Evolutionary conservation across 139 green algal genomes (phyloP).

Genomic region (Coelastrella sp.): DNA sequence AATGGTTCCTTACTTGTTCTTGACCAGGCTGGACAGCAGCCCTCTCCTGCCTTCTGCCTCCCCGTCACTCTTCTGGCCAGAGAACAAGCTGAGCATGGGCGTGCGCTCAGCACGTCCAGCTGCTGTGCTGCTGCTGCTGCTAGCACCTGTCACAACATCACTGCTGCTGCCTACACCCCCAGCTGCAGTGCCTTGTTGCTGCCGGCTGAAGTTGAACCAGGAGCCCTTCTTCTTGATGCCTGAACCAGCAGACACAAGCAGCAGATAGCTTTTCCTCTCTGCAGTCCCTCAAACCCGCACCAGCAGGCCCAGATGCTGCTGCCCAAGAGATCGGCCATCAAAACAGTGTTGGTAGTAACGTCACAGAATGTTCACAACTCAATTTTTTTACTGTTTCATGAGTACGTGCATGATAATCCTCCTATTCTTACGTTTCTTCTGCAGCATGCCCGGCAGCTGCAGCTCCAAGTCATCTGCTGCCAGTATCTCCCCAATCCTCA

Average conservation of each 20-base stretch:
- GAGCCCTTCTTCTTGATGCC: neutral
- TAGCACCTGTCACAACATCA: neutral
- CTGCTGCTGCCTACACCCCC: constrained; percentile 9
- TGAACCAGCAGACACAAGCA: neutral
- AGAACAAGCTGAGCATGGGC: constrained; percentile 15
- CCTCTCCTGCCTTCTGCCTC: neutral
- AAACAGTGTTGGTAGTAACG: neutral
- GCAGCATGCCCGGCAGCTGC: constrained; percentile 32
- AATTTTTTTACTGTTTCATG: too few species aligned
- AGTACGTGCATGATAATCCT: neutral
- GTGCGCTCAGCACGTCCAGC: neutral
- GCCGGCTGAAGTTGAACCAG: constrained; percentile 44
- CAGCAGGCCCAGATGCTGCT: neutral
- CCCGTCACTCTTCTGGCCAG: neutral
- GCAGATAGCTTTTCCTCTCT: neutral
- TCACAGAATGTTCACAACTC: neutral
- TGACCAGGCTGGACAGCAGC: constrained; percentile 37
- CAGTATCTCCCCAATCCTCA: constrained; percentile 57
- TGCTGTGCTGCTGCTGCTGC: constrained; percentile 6
- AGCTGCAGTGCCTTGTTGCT: constrained; percentile 3
- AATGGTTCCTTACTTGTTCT: constrained; percentile 32
- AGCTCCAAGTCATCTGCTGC: constrained; percentile 29
- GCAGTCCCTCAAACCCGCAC: neutral
- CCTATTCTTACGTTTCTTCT: constrained; percentile 3
- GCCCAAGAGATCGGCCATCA: neutral